Evolutionary conservation across 73 alveolate species (phyloP), one percentile per base, ranked within the genome.

Genomic region (Halteria grandinella): DNA sequence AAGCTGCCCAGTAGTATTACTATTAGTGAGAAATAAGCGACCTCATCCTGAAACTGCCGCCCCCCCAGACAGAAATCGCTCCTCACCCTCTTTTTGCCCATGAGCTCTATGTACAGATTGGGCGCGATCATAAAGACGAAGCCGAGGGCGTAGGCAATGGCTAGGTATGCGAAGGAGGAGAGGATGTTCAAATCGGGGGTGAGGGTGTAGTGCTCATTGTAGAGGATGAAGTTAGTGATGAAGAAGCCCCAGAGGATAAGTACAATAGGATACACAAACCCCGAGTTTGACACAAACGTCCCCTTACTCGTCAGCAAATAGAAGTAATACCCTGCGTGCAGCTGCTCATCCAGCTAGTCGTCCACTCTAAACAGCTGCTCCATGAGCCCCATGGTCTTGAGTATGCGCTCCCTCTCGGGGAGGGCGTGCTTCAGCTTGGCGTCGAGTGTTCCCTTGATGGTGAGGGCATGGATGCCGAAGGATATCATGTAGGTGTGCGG

Each of bases 301-400:
- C 39, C 15, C 25, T 37, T 36, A 11, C 76, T 40, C 6, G 69
- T 75, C 45, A 75, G 34, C 36, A 75, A 39, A 34, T 75, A 75
- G 78, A 75, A 75, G 45, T 55, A 75, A 33, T 32, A 75, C 4
- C 87, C 87, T 23, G 87, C 87, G 40, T 75, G 87, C 20, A 75
- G 70, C 31, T 75, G 44, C 28, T 75, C 87, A 43, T 75, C 87
- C n/a, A 75, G 36, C 23, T 57, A 31, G 31, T 75, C 87, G 55
- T 6, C 29, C 17, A 57, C 45, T 21, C 83, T 48, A 18, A 49
- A 4, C n/a, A 70, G 31, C 20, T 51, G 53, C 36, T 70, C 83
- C 18, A 70, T 39, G 23, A 70, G 17, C 8, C 21, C 58, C 45
- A 70, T 18, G 5, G 34, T 24, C n/a, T 50, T 48, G 24, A 43